Percentiles rank a stretch among this genome's conserved stretches.
These are phyloP conservation scores for Paecilomyces sp. DNA, from an alignment of 2,329 filamentous ascomycete species.

Conservation along the genomic window DNA sequence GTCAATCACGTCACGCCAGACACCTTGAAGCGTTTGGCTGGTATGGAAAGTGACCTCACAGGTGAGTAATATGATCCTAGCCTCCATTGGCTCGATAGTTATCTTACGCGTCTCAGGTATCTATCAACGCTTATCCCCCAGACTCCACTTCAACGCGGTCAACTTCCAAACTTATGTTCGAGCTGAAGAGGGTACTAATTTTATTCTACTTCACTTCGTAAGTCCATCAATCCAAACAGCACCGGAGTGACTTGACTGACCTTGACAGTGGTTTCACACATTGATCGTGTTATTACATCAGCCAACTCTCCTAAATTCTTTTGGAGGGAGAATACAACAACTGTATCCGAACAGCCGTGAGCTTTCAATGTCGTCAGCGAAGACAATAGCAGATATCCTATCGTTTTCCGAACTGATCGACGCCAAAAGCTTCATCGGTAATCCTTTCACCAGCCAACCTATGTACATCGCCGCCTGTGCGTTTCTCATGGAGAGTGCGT, in stretches of 20 bases:
- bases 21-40: constrained; percentile 61
- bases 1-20: constrained; percentile 68
- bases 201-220: constrained; percentile 71
- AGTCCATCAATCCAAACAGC: constrained; percentile 1
- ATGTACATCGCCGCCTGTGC: constrained; percentile 89
- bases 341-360: constrained; percentile 75
- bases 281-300: constrained; percentile 80
- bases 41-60: constrained; percentile 77
- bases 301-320: constrained; percentile 72
- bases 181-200: constrained; percentile 74
- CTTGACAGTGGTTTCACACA: constrained; percentile 66
- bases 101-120: constrained; percentile 32
- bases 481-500: constrained; percentile 74
- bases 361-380: constrained; percentile 77
- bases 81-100: neutral
- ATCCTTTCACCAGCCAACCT: constrained; percentile 82
- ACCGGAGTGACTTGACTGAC: constrained; percentile 9
- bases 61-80: constrained; percentile 36
- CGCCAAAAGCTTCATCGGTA: constrained; percentile 76
- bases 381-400: constrained; percentile 83
- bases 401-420: constrained; percentile 82
- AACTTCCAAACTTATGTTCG: constrained; percentile 84
- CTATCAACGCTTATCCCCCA: constrained; percentile 67
- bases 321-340: constrained; percentile 62
- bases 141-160: constrained; percentile 72